phyloP scores from a whole-genome alignment of 805 yeast genomes.

The Clavispora vitiphila region DNA sequence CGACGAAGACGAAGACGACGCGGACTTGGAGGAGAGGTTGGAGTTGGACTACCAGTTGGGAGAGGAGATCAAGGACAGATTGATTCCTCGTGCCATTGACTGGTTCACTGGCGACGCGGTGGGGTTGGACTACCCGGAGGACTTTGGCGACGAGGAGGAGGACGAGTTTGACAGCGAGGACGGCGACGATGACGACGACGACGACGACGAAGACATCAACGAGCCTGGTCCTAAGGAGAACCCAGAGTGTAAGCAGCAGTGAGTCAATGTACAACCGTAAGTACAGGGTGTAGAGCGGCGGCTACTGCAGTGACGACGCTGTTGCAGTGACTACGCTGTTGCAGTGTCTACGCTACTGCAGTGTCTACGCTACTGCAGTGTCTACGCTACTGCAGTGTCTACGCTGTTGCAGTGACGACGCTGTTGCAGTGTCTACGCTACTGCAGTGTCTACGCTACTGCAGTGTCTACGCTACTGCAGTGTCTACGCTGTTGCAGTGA shows the following conservation, averaged over 20 bases:
- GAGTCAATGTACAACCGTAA: conserved; percentile 4
- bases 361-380: too few species aligned
- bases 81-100: conserved; percentile 93
- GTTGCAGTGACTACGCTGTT: too few species aligned
- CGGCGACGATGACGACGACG: conserved; percentile 58
- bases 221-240: conserved; percentile 49
- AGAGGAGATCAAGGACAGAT: conserved; percentile 91
- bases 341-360: too few species aligned
- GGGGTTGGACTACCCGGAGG: conserved; percentile 59
- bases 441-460: too few species aligned
- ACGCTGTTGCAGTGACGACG: too few species aligned
- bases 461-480: too few species aligned
- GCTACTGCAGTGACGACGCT: too few species aligned
- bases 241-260: conserved; percentile 76
- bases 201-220: conserved; percentile 57
- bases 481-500: too few species aligned
- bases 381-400: too few species aligned
- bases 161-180: conserved; percentile 59
- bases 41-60: conserved; percentile 94
- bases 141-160: conserved; percentile 56
- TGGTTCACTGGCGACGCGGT: conserved; percentile 99
- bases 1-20: conserved; percentile 60
- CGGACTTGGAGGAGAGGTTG: conserved; percentile 74
- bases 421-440: too few species aligned
- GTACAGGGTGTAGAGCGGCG: neutral